Percentiles rank a stretch among this genome's conserved stretches.
These are phyloP conservation scores for Scleromitrula shiraiana DNA, from an alignment of 2,329 filamentous ascomycete genomes.

Conservation along the genomic window DNA sequence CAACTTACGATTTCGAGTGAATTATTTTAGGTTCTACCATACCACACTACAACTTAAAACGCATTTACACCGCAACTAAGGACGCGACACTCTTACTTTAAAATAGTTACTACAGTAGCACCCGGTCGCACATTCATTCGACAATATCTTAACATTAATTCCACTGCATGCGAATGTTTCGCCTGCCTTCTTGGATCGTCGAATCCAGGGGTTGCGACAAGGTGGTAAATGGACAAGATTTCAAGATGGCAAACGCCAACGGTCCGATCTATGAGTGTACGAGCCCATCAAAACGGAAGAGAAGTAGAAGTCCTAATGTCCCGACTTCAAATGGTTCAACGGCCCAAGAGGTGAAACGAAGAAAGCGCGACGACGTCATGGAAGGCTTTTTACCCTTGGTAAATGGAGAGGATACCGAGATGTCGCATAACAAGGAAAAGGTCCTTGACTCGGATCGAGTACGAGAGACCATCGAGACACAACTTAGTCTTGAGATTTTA, in stretches of 20 bases:
- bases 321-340: slow-evolving; percentile 8
- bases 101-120: not conserved
- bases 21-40: slow-evolving; percentile 7
- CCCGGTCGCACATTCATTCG: slow-evolving; percentile 4
- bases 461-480: slow-evolving; percentile 56
- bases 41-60: not conserved
- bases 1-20: slow-evolving; percentile 2
- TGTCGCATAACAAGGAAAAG: slow-evolving; percentile 11
- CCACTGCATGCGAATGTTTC: slow-evolving; percentile 48
- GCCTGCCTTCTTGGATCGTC: slow-evolving; percentile 45
- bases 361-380: slow-evolving; percentile 27
- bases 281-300: slow-evolving; percentile 23
- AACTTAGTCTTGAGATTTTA: slow-evolving; percentile 86
- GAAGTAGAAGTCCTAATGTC: slow-evolving; percentile 14
- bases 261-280: slow-evolving; percentile 19
- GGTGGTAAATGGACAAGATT: slow-evolving; percentile 35
- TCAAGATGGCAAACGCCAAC: slow-evolving; percentile 31
- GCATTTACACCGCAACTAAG: not conserved
- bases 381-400: not conserved
- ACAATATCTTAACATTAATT: not conserved
- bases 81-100: not conserved
- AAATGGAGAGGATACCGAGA: slow-evolving; percentile 15
- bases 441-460: slow-evolving; percentile 25
- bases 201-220: slow-evolving; percentile 51
- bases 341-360: slow-evolving; percentile 26